Evolutionary conservation across 257 asterid genomes (phyloP), one percentile per base, ranked within the genome.

Genomic region (Rauvolfia tetraphylla): DNA sequence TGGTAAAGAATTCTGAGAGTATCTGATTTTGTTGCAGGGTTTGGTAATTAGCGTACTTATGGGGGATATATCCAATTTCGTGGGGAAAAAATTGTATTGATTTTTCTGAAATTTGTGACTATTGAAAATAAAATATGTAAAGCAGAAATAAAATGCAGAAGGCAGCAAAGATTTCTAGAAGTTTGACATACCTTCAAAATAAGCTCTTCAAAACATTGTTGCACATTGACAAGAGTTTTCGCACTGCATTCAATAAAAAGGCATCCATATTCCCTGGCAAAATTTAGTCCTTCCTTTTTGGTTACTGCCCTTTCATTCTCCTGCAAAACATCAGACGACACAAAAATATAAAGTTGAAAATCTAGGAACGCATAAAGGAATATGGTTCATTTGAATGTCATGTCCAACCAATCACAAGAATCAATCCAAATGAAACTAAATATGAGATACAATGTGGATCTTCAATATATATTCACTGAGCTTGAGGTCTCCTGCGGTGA

Each of bases 161-260:
- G 49, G 57, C 57, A 51, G 57, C 7, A 58, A 58, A 58, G 66
- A 58, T 57, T 58, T 58, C 11, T 1, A 9, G 66, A 62, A 39
- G 61, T 61, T 75, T 39, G 36, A 46, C 51, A 33, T 29, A 75
- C 79, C 79, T 75, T 75, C 57, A 75, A 44, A 42, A 62, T 62
- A 75, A 75, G 79, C 72, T 75, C 79, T 27, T 75, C 72, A 61
- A 61, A 75, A 44, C 79, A 75, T 65, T 75, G 79, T 39, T 75
- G 73, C 70, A 75, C 79, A 63, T 75, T 75, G n/a, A 75, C 79
- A 39, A 69, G 54, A 61, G 79, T 75, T 63, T 62, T 75, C 29
- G 79, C 79, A 75, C 79, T 75, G 73, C 73, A 75, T 25, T 75
- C 79, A 42, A 75, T 63, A 62, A 75, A 75, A n/a, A 75, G 79